Conservation (phyloP, 2,329 filamentous ascomycete genomes). For the Stemphylium lycopersici region DNA sequence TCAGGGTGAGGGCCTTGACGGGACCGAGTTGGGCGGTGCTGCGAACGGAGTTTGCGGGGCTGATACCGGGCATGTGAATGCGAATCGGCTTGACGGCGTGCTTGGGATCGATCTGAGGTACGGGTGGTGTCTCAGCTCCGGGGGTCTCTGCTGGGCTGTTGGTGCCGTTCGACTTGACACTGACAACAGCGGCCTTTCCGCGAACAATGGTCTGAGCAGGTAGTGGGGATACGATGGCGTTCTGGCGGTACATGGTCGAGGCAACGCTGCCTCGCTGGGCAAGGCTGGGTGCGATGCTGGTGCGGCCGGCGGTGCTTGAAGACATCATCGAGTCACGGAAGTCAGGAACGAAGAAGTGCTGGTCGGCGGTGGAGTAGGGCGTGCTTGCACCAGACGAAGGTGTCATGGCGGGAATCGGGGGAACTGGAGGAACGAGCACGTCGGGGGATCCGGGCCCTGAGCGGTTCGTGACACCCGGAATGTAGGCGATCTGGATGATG, state of each 20-base stretch:
- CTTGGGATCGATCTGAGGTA: constrained; percentile 72
- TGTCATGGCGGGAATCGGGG: constrained; percentile 74
- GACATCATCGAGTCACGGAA: constrained; percentile 92
- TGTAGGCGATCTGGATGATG: constrained; percentile 99
- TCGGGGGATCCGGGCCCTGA: constrained; percentile 82
- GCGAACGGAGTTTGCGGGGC: constrained; percentile 45
- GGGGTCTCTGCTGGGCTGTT: constrained; percentile 58
- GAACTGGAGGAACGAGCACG: constrained; percentile 86
- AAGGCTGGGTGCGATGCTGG: constrained; percentile 57
- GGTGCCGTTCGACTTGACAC: constrained; percentile 74
- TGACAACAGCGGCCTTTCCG: constrained; percentile 90
- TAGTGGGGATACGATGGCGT: constrained; percentile 77
- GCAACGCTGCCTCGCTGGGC: constrained; percentile 68
- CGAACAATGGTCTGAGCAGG: constrained; percentile 86
- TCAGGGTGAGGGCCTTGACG: constrained; percentile 55
- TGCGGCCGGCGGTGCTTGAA: constrained; percentile 64
- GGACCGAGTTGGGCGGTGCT: constrained; percentile 51
- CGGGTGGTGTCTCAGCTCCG: constrained; percentile 67
- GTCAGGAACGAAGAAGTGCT: constrained; percentile 94
- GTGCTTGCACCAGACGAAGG: constrained; percentile 64
- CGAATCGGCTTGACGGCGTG: constrained; percentile 42
- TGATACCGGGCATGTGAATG: constrained; percentile 52
- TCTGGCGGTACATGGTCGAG: constrained; percentile 92
- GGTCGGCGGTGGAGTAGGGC: constrained; percentile 67
- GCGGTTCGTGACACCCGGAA: constrained; percentile 93